These are phyloP conservation scores for Eruca vesicaria DNA, from an alignment of 441 rosid genomes.

Conservation along the genomic window DNA sequence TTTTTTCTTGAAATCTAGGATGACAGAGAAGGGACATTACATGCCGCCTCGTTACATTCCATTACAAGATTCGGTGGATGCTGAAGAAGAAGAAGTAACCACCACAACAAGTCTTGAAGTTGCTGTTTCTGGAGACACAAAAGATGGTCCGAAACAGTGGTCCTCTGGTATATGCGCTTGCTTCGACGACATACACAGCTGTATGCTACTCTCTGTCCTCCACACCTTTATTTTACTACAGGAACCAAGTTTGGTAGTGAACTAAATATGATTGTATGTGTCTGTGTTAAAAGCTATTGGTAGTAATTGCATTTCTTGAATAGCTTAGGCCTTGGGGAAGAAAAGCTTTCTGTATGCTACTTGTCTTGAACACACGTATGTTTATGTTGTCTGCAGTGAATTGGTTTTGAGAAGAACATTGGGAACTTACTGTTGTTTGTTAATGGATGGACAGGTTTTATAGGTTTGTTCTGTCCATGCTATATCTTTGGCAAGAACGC, in stretches of 20 bases:
- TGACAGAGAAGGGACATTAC: conserved; percentile 59
- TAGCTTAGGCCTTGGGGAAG: not conserved
- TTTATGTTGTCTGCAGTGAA: conserved; percentile 8
- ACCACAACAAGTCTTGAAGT: conserved; percentile 29
- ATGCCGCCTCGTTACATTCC: conserved; percentile 84
- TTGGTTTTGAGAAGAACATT: not conserved
- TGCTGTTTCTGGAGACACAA: conserved; percentile 7
- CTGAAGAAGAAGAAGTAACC: conserved; percentile 34
- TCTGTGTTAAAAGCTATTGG: not conserved
- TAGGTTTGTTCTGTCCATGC: conserved; percentile 88
- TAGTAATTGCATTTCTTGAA: not conserved
- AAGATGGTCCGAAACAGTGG: conserved; percentile 54
- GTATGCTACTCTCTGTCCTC: conserved; percentile 79
- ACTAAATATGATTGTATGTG: not conserved
- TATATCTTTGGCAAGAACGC: conserved; percentile 87
- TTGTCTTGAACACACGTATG: not conserved
- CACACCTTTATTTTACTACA: conserved; percentile 62
- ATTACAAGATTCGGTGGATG: conserved; percentile 62
- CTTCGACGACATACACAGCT: conserved; percentile 94
- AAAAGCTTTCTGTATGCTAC: not conserved
- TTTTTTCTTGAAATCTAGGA: conserved; percentile 27
- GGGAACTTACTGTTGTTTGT: conserved; percentile 7
- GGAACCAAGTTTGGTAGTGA: conserved; percentile 31
- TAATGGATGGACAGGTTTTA: conserved; percentile 48
- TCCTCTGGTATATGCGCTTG: conserved; percentile 98